Conservation (phyloP, 2,329 filamentous ascomycete species). For the Coniochaeta sp. region DNA sequence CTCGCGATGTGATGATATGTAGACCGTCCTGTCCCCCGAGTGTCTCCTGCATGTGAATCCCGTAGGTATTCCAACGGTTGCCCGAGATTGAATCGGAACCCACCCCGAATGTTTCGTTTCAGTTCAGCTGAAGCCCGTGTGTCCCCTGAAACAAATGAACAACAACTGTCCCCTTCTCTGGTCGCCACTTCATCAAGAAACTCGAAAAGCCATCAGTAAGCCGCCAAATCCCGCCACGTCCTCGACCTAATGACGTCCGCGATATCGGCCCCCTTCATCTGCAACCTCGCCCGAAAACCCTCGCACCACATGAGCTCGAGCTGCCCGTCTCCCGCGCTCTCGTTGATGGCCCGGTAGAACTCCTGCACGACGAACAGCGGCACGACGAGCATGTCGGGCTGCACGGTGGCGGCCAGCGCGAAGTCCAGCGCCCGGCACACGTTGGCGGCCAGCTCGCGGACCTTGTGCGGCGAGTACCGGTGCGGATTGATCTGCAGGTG, state of each 20-base stretch:
- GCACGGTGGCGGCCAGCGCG: conserved; percentile 32
- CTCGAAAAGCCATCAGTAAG: background rate
- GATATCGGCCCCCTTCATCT: conserved; percentile 32
- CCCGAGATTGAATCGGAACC: no score
- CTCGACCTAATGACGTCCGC: conserved; percentile 28
- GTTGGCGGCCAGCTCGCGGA: conserved; percentile 36
- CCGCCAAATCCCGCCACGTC: conserved; percentile 24
- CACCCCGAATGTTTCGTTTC: no score
- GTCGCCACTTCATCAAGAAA: no score
- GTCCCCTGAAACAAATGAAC: no score
- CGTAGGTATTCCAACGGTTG: no score
- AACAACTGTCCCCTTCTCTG: no score
- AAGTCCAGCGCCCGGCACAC: conserved; percentile 46
- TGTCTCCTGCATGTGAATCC: no score
- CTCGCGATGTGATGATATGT: no score
- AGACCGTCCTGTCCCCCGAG: no score
- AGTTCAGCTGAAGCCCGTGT: no score
- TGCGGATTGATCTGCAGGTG: conserved; percentile 31
- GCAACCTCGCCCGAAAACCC: conserved; percentile 30
- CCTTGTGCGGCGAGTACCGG: conserved; percentile 32
- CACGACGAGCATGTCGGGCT: conserved; percentile 38
- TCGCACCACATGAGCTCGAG: conserved; percentile 41
- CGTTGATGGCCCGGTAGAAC: conserved; percentile 33
- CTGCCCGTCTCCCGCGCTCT: conserved; percentile 30
- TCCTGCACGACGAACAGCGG: conserved; percentile 35